Percentiles rank a stretch among this genome's conserved stretches.
Conservation (phyloP, 768 basidiomycete genomes). For the Phaeotremella skinneri region DNA sequence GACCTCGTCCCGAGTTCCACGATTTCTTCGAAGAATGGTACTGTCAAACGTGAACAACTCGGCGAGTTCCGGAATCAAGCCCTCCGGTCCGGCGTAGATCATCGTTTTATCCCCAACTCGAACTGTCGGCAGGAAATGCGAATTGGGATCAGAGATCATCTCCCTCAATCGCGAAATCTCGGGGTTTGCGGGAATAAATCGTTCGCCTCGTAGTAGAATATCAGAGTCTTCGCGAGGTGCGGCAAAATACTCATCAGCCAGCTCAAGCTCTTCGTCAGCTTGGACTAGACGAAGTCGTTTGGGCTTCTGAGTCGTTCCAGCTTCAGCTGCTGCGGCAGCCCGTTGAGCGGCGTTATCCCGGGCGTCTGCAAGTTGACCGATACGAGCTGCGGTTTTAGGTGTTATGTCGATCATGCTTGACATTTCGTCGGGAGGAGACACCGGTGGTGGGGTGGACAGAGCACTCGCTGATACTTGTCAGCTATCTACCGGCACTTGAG, state of each 20-base stretch:
- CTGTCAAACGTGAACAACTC: conserved; percentile 80
- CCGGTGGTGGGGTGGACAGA: conserved; percentile 69
- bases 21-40: conserved; percentile 58
- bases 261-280: conserved; percentile 84
- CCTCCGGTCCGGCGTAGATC: conserved; percentile 78
- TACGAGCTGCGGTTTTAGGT: conserved; percentile 56
- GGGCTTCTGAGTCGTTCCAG: conserved; percentile 49
- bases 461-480: conserved; percentile 61
- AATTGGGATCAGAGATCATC: conserved; percentile 77
- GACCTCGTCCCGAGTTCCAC: conserved; percentile 58
- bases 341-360: conserved; percentile 57
- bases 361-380: conserved; percentile 42
- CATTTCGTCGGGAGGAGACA: conserved; percentile 42
- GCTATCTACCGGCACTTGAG: conserved; percentile 2
- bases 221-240: conserved; percentile 58
- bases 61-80: conserved; percentile 67
- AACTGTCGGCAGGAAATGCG: conserved; percentile 83
- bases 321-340: conserved; percentile 29
- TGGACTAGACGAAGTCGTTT: conserved; percentile 63
- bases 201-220: conserved; percentile 71
- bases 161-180: conserved; percentile 81
- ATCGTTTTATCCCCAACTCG: conserved; percentile 61
- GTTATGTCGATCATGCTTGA: conserved; percentile 44
- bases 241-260: conserved; percentile 61
- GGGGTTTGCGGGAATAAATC: conserved; percentile 79